Base-by-base conservation (phyloP, 345 rosid genomes). In the Laguncularia racemosa region DNA sequence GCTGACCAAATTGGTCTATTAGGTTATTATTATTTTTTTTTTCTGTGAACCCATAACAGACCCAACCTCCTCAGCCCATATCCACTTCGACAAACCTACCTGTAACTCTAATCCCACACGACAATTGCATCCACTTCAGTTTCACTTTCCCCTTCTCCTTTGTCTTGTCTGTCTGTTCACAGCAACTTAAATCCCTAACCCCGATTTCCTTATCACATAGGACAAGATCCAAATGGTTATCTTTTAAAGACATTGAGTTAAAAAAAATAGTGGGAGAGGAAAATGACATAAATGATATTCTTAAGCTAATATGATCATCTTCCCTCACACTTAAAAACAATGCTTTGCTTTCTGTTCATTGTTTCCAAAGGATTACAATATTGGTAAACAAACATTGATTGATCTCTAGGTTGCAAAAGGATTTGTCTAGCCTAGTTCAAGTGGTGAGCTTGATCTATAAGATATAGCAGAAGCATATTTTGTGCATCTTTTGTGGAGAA, bases 331-430 rank as follows among this genome's bases (percentile, higher is more conserved):
- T 21, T 66, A n/a, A n/a, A 74, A 74, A 53, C 44, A 26, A 6
- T 74, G 72, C 52, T 70, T 66, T 14, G 58, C 55, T 0, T 74
- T 50, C 4, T 75, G 76, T 44, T 43, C 70, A 1, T 51, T 71
- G 21, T 68, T 75, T 54, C 71, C 76, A 0, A 71, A 46, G 2
- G 53, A 64, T 54, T 58, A 53, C 44, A 52, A 23, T 2, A 57
- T 75, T 13, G 54, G 62, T 12, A 54, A 44, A 53, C 50, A 55
- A 6, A 59, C 60, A 12, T 28, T 76, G 18, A 62, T 69, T 21
- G 61, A 65, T 16, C 55, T 65, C 2, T 68, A 69, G 77, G 56
- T 72, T 28, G 71, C 71, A n/a, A 53, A 52, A 15, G 76, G 76
- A 3, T 62, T 63, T 15, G 53, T 71, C 45, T 53, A 11, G 16